A percentile compares a stretch with the other conserved stretches of the same genome.
These are phyloP conservation scores for Salix suchowensis DNA, from an alignment of 345 rosid species.

Conservation along the genomic window DNA sequence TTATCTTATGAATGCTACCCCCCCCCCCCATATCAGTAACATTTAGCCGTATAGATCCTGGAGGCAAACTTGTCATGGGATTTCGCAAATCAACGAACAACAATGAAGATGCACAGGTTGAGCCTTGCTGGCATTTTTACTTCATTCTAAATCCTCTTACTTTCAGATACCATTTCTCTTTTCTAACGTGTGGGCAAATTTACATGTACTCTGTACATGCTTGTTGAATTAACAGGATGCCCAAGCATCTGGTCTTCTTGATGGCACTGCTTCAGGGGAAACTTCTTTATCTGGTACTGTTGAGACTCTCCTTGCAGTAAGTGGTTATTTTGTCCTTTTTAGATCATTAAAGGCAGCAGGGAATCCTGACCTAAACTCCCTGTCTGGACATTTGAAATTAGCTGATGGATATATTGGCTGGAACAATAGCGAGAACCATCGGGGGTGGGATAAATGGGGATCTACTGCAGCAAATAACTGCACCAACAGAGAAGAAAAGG, in stretches of 20 bases:
- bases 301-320: slow-evolving; percentile 37
- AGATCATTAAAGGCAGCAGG: slow-evolving; percentile 32
- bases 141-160: slow-evolving; percentile 2
- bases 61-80: slow-evolving; percentile 75
- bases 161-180: neutral
- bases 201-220: neutral
- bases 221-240: slow-evolving; percentile 40
- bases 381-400: slow-evolving; percentile 37
- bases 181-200: neutral
- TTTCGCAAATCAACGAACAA: slow-evolving; percentile 59
- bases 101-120: slow-evolving; percentile 52
- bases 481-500: slow-evolving; percentile 54
- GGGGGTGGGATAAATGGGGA: slow-evolving; percentile 38
- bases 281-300: slow-evolving; percentile 46
- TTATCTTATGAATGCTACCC: neutral
- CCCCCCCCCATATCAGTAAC: slow-evolving; percentile 40
- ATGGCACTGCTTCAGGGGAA: slow-evolving; percentile 44
- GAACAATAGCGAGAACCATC: slow-evolving; percentile 42
- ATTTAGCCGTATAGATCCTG: slow-evolving; percentile 81
- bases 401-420: slow-evolving; percentile 41
- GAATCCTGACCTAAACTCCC: slow-evolving; percentile 30
- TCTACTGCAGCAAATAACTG: slow-evolving; percentile 24
- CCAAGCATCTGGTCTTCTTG: slow-evolving; percentile 30
- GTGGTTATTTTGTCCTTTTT: slow-evolving; percentile 39
- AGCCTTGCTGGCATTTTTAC: slow-evolving; percentile 9